Base-by-base conservation (phyloP, 495 filamentous ascomycete genomes). In the Xylaria flabelliformis region DNA sequence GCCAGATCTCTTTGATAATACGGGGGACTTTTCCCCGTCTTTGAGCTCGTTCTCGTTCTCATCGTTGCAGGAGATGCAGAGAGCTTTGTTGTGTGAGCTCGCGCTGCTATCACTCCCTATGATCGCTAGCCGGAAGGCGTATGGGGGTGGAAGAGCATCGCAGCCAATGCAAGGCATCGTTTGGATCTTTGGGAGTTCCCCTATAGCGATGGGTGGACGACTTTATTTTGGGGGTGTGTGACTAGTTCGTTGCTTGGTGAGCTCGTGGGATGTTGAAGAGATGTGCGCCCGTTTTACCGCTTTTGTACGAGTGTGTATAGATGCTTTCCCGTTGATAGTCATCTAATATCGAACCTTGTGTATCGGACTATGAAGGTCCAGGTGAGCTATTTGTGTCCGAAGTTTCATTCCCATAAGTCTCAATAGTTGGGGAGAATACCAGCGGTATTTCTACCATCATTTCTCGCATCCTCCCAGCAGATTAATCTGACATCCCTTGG, bases 91-190 rank as follows among this genome's bases (percentile, higher is more conserved):
- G 41, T 72, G 70, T n/a, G 50, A 55, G 29, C 46, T 48, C 19
- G 29, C 17, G 51, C 39, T 64, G 13, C 44, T 48, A n/a, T 71
- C 51, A 1, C 36, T 51, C 26, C 70, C 70, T 34, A 6, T 24
- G 7, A 72, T 6, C 1, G 70, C 70, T 17, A 72, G 50, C 17
- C 42, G 53, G 41, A 72, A 72, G 50, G 70, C 70, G 24, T 59
- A 72, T 2, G 70, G 36, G n/a, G 70, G 70, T 55, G 70, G 70
- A 15, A 72, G 46, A 39, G 51, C 70, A 36, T 72, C 62, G 36
- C 62, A 72, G 15, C 61, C 62, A n/a, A 6, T 65, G 62, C 62
- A 67, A 46, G 62, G 48, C 70, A 72, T 72, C 51, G 41, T 36
- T 26, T 36, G 9, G 29, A 48, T 7, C 24, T 13, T 46, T 13